Percentiles rank a stretch among this genome's conserved stretches.
These are phyloP conservation scores for Penicillium daleae DNA, from an alignment of 495 filamentous ascomycete genomes.

Conservation along the genomic window DNA sequence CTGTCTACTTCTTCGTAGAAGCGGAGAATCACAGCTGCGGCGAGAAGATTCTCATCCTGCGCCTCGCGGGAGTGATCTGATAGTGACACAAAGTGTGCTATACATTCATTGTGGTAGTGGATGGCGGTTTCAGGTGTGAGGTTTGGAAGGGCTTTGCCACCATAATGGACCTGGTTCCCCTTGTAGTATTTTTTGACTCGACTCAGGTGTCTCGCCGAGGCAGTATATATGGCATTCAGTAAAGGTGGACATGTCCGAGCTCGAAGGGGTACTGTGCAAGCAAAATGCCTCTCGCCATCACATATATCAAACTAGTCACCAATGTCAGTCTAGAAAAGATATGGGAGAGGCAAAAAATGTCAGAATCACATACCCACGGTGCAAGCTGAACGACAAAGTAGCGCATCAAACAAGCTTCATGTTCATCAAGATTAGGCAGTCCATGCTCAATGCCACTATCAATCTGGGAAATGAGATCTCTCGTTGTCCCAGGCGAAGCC, in stretches of 20 bases:
- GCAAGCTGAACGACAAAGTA: constrained; percentile 38
- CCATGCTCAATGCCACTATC: constrained; percentile 12
- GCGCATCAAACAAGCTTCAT: constrained; percentile 37
- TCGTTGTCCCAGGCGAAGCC: constrained; percentile 10
- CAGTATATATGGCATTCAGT: constrained; percentile 39
- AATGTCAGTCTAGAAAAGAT: not conserved
- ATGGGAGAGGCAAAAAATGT: not conserved
- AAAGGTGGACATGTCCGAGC: constrained; percentile 36
- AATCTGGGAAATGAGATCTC: not conserved
- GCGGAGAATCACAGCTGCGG: constrained; percentile 36
- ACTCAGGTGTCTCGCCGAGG: constrained; percentile 34
- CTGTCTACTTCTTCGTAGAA: constrained; percentile 41
- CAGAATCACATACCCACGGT: constrained; percentile 36
- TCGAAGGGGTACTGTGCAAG: constrained; percentile 32
- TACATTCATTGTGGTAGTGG: constrained; percentile 35
- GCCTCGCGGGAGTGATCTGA: constrained; percentile 23
- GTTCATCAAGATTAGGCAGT: constrained; percentile 21
- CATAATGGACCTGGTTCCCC: constrained; percentile 23
- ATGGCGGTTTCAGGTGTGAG: constrained; percentile 29
- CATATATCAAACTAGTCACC: constrained; percentile 28
- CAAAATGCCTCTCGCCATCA: constrained; percentile 37
- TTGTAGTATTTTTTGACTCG: constrained; percentile 24
- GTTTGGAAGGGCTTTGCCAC: constrained; percentile 24
- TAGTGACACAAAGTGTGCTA: constrained; percentile 27
- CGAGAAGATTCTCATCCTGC: constrained; percentile 33